A percentile compares a stretch with the other conserved stretches of the same genome.
These are phyloP conservation scores for Penicillium sclerotigenum DNA, from an alignment of 2,329 filamentous ascomycete species.

Conservation along the genomic window DNA sequence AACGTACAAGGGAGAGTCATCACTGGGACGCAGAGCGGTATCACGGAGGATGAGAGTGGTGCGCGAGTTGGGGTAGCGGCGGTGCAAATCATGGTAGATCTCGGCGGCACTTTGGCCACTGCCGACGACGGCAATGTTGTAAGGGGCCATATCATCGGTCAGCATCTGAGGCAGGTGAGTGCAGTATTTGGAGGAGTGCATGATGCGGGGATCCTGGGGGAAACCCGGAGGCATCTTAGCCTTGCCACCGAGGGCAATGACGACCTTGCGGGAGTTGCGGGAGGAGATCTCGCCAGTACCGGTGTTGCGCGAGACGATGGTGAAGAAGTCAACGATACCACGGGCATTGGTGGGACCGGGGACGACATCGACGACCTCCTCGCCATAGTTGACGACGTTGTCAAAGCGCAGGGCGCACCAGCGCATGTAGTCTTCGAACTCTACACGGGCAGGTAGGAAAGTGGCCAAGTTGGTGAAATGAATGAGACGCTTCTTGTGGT, in stretches of 20 bases:
- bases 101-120: conserved; percentile 91
- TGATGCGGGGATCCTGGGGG: conserved; percentile 66
- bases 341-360: conserved; percentile 53
- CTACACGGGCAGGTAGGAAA: conserved; percentile 78
- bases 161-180: conserved; percentile 38
- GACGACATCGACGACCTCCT: conserved; percentile 70
- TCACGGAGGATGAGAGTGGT: conserved; percentile 78
- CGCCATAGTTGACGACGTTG: conserved; percentile 68
- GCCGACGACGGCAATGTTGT: conserved; percentile 80
- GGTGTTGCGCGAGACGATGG: conserved; percentile 62
- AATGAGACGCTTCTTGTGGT: conserved; percentile 74
- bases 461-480: conserved; percentile 89
- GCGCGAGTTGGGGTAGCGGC: conserved; percentile 74
- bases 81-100: conserved; percentile 86
- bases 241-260: conserved; percentile 65
- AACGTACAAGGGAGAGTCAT: conserved; percentile 89
- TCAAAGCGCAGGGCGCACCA: conserved; percentile 86
- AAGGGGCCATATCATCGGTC: conserved; percentile 44
- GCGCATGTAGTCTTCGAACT: conserved; percentile 93
- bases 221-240: conserved; percentile 69
- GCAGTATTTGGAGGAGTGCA: conserved; percentile 87
- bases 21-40: conserved; percentile 80
- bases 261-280: conserved; percentile 50
- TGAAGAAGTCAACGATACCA: conserved; percentile 61
- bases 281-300: conserved; percentile 44